Evolutionary conservation across 768 basidiomycete species (phyloP).

Genomic region (Hericium coralloides): DNA sequence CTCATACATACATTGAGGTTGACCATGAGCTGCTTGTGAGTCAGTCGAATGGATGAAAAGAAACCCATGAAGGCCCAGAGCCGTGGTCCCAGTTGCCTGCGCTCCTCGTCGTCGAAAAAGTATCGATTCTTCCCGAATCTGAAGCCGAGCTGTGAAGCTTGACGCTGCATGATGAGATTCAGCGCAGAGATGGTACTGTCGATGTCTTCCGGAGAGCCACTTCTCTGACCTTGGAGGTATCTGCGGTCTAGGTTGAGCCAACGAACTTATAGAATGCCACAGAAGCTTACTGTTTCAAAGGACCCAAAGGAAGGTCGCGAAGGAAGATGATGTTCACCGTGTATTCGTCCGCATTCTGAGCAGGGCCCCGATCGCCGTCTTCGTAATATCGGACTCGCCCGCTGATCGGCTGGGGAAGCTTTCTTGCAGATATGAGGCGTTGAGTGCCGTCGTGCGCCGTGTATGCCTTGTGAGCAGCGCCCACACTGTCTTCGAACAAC

Average conservation of each 20-base stretch:
- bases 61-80: conserved; percentile 40
- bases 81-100: conserved; percentile 25
- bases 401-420: conserved; percentile 29
- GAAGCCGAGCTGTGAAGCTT: conserved; percentile 46
- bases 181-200: conserved; percentile 52
- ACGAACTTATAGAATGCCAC: not conserved
- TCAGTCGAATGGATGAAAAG: conserved; percentile 42
- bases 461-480: conserved; percentile 27
- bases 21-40: conserved; percentile 40
- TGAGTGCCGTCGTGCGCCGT: conserved; percentile 42
- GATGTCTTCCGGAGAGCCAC: conserved; percentile 39
- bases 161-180: conserved; percentile 53
- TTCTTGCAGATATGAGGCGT: conserved; percentile 32
- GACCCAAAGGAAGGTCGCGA: conserved; percentile 21
- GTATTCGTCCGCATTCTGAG: conserved; percentile 30
- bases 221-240: conserved; percentile 47
- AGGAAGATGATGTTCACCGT: conserved; percentile 27
- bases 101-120: conserved; percentile 38
- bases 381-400: conserved; percentile 28
- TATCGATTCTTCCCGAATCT: conserved; percentile 59
- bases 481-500: conserved; percentile 37
- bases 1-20: conserved; percentile 48
- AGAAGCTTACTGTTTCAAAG: conserved; percentile 26
- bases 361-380: conserved; percentile 29
- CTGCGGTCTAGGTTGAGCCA: conserved; percentile 23